Evolutionary conservation across 805 yeast genomes (phyloP), one percentile per base, ranked within the genome.

Genomic region (Yarrowia sp.): DNA sequence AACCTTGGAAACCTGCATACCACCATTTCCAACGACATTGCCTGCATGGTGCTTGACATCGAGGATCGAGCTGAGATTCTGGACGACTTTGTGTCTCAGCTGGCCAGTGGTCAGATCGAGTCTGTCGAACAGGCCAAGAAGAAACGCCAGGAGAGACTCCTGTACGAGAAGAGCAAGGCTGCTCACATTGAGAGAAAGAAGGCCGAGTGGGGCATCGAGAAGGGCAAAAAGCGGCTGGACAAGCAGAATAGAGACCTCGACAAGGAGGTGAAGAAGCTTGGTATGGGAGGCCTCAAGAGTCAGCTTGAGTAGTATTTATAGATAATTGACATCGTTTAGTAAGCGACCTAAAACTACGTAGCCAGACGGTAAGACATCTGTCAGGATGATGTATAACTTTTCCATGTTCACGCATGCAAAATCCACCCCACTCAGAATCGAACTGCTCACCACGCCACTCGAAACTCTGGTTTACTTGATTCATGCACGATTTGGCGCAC

Each of bases 121-220:
- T 38, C 38, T 19, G 61, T 38, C 14, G 47, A 25, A 9, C 38
- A 38, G n/a, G 36, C 35, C 25, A 38, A 38, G 31, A 42, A 8
- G 13, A 39, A 38, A 38, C 6, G 29, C 4, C 47, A 39, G 47
- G 19, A 55, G 22, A 25, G 38, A 22, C 6, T 27, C 47, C 14
- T 55, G 47, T 31, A 38, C 3, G 61, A 55, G 13, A 55, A 55
- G 38, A 27, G 31, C 33, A 39, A 38, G 47, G 61, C 36, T 19
- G 61, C 61, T 14, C 46, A 55, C 5, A 38, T 38, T 9, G 47
- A 27, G 21, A 18, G 47, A 5, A 19, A 22, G 27, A 19, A 21
- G 21, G 36, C 47, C 6, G 21, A 38, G 18, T 39, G 47, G 47
- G 38, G 36, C 7, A 39, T 31, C 14, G 36, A 19, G 7, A 55